phyloP scores from a whole-genome alignment of 345 rosid species.

The Barbarea vulgaris region DNA sequence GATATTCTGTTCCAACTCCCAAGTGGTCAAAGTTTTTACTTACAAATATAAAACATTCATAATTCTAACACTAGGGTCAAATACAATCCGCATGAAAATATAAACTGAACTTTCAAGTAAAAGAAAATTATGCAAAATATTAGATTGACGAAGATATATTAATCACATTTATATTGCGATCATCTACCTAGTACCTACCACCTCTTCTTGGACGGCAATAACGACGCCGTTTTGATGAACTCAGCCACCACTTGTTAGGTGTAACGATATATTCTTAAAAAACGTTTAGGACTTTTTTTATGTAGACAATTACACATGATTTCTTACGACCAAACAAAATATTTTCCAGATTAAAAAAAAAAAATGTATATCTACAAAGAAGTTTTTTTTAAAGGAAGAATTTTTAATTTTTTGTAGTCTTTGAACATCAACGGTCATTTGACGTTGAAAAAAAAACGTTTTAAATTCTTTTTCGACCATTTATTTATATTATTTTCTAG shows the following conservation, averaged over 20 bases:
- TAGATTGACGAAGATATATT: not conserved
- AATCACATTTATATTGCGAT: slow-evolving; percentile 6
- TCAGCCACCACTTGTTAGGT: not conserved
- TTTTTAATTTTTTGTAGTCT: no score
- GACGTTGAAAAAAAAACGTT: slow-evolving; percentile 1
- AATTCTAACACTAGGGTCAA: no score
- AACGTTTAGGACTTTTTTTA: not conserved
- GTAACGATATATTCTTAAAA: not conserved
- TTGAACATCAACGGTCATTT: slow-evolving; percentile 13
- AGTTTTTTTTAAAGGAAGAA: not conserved
- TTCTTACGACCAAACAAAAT: not conserved
- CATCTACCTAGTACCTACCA: not conserved
- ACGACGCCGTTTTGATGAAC: not conserved
- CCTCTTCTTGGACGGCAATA: not conserved
- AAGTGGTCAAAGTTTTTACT: no score
- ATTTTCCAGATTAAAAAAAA: not conserved
- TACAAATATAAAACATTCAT: no score
- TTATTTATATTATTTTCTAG: slow-evolving; percentile 2
- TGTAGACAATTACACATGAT: no score
- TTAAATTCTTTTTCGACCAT: slow-evolving; percentile 10
- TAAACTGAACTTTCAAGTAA: no score
- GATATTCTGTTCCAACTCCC: no score
- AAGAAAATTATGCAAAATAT: no score
- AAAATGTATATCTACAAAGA: not conserved
- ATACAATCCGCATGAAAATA: no score